Base-by-base conservation (phyloP, 2,329 filamentous ascomycete species). In the Sporothrix inflata region DNA sequence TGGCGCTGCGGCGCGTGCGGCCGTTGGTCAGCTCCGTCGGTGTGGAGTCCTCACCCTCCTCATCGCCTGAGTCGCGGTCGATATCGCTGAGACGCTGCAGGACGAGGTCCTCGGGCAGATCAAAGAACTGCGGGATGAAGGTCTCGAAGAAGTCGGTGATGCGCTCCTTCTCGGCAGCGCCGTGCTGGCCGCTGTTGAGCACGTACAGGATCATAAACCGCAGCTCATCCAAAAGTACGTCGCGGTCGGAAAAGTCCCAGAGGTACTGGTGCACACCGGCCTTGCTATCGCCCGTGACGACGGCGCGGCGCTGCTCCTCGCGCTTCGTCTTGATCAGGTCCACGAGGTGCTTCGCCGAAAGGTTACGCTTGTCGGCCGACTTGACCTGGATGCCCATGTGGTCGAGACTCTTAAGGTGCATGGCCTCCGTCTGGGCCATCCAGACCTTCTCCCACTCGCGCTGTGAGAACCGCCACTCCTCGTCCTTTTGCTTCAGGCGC, bases 371-470 rank as follows among this genome's bases (percentile, higher is more conserved):
- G 82, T 99, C 96, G 49, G 88, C 90, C 75, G 91, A 89, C 83
- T 96, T 97, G 78, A 94, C 92, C 70, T 94, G 91, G 73, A 97
- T 94, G 24, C 94, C 94, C 87, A 98, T 97, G 79, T 99, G 96
- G 78, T 99, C 96, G 69, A 99, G 89, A 80, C 94, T 97, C 84
- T 94, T 97, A 83, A 97, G 93, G 82, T 98, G 97, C 84, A 97
- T 95, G 78, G 92, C 91, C 79, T 97, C 92, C 30, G 95, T 98
- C 83, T 98, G 96, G 67, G 94, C 91, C 75, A 96, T 94, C 96
- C 96, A 99, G 8, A 99, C 94, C 82, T 98, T 98, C 81, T 98
- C 94, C 96, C 96, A 99, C 80, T 99, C 97, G 42, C 96, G 93
- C 85, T 93, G 73, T 47, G 94, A 95, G 76, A 97, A 94, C 75